These are phyloP conservation scores for Symbiodinium pilosum DNA, from an alignment of 73 alveolate genomes.

Conservation along the genomic window DNA sequence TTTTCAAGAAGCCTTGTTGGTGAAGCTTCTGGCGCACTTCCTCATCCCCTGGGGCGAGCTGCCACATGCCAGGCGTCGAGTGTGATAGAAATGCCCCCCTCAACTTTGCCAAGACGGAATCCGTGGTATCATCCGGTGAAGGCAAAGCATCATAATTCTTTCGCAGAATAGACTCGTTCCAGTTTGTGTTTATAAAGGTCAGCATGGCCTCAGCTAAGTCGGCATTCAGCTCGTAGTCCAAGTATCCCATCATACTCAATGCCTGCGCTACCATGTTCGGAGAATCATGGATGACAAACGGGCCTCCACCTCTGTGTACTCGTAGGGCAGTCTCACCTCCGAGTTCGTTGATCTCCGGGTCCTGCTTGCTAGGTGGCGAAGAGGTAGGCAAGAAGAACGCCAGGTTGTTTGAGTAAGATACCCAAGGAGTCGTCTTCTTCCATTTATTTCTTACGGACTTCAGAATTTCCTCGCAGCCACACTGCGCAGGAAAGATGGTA, in stretches of 20 bases:
- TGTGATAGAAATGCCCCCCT: not conserved
- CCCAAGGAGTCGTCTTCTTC: not conserved
- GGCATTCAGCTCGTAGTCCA: not conserved
- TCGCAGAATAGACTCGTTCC: not conserved
- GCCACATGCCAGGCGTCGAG: not conserved
- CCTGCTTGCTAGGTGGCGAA: not conserved
- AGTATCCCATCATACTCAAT: not conserved
- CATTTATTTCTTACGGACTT: not conserved
- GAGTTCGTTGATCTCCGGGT: not conserved
- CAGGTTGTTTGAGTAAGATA: not conserved
- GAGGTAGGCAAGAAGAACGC: not conserved
- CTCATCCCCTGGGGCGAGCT: not conserved
- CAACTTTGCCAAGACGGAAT: not conserved
- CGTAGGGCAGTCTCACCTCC: not conserved
- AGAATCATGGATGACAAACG: not conserved
- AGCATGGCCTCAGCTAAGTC: not conserved
- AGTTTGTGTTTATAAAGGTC: not conserved
- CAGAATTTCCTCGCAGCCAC: not conserved
- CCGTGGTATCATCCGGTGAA: not conserved
- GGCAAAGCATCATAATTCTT: not conserved
- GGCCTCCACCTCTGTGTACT: not conserved
- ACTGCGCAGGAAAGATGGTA: not conserved
- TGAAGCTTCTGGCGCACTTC: not conserved
- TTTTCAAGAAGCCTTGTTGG: not conserved
- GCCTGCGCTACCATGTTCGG: not conserved